A percentile compares a stretch with the other conserved stretches of the same genome.
These are phyloP conservation scores for Trichoderma reesei DNA, from an alignment of 495 filamentous ascomycete species.

Conservation along the genomic window DNA sequence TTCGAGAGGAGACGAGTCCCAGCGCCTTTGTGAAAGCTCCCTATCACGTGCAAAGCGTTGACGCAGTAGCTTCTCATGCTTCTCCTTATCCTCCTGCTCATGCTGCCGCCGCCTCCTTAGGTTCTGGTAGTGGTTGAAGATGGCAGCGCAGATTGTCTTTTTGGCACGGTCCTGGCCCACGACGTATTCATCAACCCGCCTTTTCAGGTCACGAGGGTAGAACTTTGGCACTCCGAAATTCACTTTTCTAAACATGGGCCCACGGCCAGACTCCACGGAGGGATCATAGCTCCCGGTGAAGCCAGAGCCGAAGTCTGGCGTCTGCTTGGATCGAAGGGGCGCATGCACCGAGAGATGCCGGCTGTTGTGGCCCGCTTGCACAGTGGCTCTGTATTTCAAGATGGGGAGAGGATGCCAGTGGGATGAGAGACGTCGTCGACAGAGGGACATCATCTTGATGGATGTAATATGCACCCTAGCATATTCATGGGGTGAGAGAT, in stretches of 20 bases:
- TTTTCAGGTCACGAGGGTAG: slow-evolving; percentile 76
- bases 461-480: neutral
- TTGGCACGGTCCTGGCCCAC: slow-evolving; percentile 96
- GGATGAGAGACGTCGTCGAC: neutral
- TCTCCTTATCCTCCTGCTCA: slow-evolving; percentile 62
- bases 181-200: slow-evolving; percentile 89
- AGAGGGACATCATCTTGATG: neutral
- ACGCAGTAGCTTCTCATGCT: slow-evolving; percentile 41
- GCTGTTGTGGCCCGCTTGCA: neutral
- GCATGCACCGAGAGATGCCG: neutral
- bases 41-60: slow-evolving; percentile 35
- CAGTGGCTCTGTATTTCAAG: neutral
- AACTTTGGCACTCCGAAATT: slow-evolving; percentile 56
- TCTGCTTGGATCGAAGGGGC: neutral
- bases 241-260: slow-evolving; percentile 38
- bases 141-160: slow-evolving; percentile 81
- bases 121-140: slow-evolving; percentile 96
- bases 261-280: slow-evolving; percentile 37
- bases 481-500: too few relatives aligned
- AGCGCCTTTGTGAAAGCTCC: slow-evolving; percentile 30
- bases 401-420: neutral
- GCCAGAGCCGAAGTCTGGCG: slow-evolving; percentile 30
- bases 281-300: slow-evolving; percentile 75
- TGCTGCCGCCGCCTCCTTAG: slow-evolving; percentile 70
- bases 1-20: slow-evolving; percentile 34